A percentile compares a stretch with the other conserved stretches of the same genome.
Evolutionary conservation across 768 basidiomycete species (phyloP).

Genomic region (Trametopsis cervina): DNA sequence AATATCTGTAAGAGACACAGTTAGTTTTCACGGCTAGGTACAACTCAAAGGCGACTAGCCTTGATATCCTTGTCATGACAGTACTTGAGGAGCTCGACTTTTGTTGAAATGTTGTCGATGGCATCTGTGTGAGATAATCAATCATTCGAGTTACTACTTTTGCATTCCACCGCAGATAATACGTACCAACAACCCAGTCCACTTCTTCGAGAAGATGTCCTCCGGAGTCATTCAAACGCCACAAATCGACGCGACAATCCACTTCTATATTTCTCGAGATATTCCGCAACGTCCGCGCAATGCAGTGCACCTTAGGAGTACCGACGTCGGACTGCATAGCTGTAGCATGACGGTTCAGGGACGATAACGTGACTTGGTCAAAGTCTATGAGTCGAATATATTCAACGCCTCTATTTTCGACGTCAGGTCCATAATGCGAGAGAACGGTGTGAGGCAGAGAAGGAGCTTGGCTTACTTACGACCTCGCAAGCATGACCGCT

Average conservation of each 20-base stretch:
- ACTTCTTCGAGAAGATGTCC: conserved; percentile 68
- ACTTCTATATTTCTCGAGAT: conserved; percentile 86
- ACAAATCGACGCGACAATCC: conserved; percentile 77
- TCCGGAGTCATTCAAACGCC: conserved; percentile 72
- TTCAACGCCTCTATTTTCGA: conserved; percentile 52
- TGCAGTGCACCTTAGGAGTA: conserved; percentile 80
- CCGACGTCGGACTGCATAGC: conserved; percentile 88
- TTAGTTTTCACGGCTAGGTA: neutral
- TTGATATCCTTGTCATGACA: conserved; percentile 78
- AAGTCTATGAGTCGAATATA: conserved; percentile 85
- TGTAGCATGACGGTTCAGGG: conserved; percentile 91
- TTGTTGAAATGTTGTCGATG: conserved; percentile 96
- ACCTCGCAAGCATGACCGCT: conserved; percentile 87
- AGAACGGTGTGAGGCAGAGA: too few relatives aligned
- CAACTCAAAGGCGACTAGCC: conserved; percentile 30
- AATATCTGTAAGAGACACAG: conserved; percentile 52
- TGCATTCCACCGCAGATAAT: conserved; percentile 11
- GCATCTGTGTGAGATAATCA: conserved; percentile 50
- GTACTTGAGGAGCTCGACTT: conserved; percentile 88
- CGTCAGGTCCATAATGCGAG: neutral
- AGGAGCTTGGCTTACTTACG: conserved; percentile 44
- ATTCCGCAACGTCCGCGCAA: conserved; percentile 59
- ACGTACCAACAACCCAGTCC: conserved; percentile 89
- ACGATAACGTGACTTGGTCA: conserved; percentile 93
- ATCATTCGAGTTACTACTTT: neutral